phyloP scores from a whole-genome alignment of 176 grass and related monocot species.

The Dendrocalamus sinicus region DNA sequence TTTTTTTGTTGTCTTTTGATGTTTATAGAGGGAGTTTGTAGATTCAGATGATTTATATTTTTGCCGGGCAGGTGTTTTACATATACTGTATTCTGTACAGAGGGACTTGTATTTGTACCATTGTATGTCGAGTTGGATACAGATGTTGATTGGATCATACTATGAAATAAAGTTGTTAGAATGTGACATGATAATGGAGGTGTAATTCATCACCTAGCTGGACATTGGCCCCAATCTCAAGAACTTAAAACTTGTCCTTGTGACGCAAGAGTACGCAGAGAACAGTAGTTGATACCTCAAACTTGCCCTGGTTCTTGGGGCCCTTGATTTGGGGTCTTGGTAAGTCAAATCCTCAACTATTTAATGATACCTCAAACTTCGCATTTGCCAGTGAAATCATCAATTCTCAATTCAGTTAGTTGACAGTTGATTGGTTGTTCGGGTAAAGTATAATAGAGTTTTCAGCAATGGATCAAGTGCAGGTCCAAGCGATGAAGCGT shows the following conservation, averaged over 20 bases:
- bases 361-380: not conserved
- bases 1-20: not conserved
- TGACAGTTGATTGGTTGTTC: not conserved
- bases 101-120: not conserved
- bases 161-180: not conserved
- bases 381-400: not conserved
- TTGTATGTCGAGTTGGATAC: not conserved
- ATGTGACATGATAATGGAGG: not conserved
- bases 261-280: not conserved
- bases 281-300: slow-evolving; percentile 46
- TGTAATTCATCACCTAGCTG: not conserved
- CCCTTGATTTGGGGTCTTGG: slow-evolving; percentile 42
- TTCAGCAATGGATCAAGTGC: not conserved
- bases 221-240: not conserved
- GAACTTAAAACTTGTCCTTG: not conserved
- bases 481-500: too few relatives aligned
- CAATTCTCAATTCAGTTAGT: not conserved
- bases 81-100: not conserved
- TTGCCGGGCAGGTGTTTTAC: not conserved
- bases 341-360: slow-evolving; percentile 8
- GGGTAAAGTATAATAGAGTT: not conserved
- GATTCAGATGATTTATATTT: not conserved
- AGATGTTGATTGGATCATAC: not conserved
- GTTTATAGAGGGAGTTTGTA: not conserved
- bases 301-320: too few relatives aligned